These are phyloP conservation scores for Blechomonas ayalai DNA, from an alignment of 208 protist genomes.

Conservation along the genomic window DNA sequence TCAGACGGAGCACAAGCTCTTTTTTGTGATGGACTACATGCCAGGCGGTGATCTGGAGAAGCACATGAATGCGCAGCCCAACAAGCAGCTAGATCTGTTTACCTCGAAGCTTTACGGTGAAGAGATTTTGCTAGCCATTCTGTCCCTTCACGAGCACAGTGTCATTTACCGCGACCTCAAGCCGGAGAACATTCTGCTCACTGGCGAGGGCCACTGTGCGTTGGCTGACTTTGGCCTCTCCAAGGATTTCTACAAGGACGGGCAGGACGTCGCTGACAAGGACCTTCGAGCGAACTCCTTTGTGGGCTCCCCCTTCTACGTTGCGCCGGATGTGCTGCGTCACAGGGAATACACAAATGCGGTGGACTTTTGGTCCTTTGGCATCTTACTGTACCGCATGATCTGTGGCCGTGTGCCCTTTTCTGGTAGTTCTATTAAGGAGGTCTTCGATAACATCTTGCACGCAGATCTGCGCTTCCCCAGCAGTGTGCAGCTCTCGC, in stretches of 20 bases:
- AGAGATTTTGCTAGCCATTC: conserved; percentile 90
- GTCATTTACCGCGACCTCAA: conserved; percentile 94
- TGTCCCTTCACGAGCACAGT: conserved; percentile 90
- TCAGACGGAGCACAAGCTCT: conserved; percentile 94
- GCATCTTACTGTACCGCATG: conserved; percentile 97
- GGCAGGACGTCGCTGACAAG: conserved; percentile 51
- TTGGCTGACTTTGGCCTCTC: conserved; percentile 91
- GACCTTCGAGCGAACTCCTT: conserved; percentile 89
- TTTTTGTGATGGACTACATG: conserved; percentile 95
- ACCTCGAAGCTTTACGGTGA: conserved; percentile 91
- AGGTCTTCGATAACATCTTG: conserved; percentile 92
- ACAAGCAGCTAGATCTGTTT: conserved; percentile 81
- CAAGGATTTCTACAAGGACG: conserved; percentile 87
- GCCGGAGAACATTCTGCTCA: conserved; percentile 90
- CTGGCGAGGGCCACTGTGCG: conserved; percentile 80
- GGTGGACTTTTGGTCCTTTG: conserved; percentile 98
- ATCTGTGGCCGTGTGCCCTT: conserved; percentile 93
- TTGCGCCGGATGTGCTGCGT: conserved; percentile 93
- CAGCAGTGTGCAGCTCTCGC: conserved; percentile 68
- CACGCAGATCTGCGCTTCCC: conserved; percentile 89
- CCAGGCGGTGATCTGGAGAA: conserved; percentile 91
- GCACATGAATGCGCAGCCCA: conserved; percentile 85
- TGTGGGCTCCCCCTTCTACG: conserved; percentile 91
- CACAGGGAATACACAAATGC: conserved; percentile 93
- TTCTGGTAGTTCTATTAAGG: conserved; percentile 89